Percentiles rank a stretch among this genome's conserved stretches.
Evolutionary conservation across 2,329 filamentous ascomycete species (phyloP).

Genomic region (Atkinsonella texensis): DNA sequence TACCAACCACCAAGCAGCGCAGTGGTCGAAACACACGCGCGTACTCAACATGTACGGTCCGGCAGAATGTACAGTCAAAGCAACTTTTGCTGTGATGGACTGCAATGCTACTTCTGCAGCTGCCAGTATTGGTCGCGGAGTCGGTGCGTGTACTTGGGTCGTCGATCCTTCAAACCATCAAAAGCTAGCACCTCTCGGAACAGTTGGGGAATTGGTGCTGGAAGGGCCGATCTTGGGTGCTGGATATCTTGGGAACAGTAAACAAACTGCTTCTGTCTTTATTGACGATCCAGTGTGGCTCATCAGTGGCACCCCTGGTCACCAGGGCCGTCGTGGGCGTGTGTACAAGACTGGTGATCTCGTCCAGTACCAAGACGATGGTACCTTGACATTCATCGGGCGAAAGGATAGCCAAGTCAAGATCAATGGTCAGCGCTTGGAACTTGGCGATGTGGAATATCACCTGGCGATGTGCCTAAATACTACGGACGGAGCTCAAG

Average conservation of each 20-base stretch:
- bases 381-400: slow-evolving; percentile 28
- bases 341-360: slow-evolving; percentile 16
- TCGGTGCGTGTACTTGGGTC: slow-evolving; percentile 12
- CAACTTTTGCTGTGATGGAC: slow-evolving; percentile 1
- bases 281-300: slow-evolving; percentile 17
- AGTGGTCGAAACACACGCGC: slow-evolving; percentile 11
- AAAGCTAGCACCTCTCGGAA: slow-evolving; percentile 11
- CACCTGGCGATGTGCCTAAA: background rate
- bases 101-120: background rate
- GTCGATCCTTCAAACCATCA: slow-evolving; percentile 12
- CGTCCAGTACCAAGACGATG: slow-evolving; percentile 18
- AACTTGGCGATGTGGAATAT: slow-evolving; percentile 7
- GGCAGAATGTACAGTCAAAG: slow-evolving; percentile 6
- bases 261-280: slow-evolving; percentile 10
- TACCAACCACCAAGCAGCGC: background rate
- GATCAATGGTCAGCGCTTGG: slow-evolving; percentile 28
- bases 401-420: slow-evolving; percentile 45
- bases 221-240: slow-evolving; percentile 14
- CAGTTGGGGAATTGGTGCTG: slow-evolving; percentile 16
- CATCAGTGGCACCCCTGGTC: slow-evolving; percentile 8
- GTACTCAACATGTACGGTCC: slow-evolving; percentile 10
- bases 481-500: background rate
- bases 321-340: slow-evolving; percentile 10
- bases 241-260: slow-evolving; percentile 13
- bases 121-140: slow-evolving; percentile 5